Evolutionary conservation across 768 basidiomycete genomes (phyloP).

Genomic region (Tylopilus felleus): DNA sequence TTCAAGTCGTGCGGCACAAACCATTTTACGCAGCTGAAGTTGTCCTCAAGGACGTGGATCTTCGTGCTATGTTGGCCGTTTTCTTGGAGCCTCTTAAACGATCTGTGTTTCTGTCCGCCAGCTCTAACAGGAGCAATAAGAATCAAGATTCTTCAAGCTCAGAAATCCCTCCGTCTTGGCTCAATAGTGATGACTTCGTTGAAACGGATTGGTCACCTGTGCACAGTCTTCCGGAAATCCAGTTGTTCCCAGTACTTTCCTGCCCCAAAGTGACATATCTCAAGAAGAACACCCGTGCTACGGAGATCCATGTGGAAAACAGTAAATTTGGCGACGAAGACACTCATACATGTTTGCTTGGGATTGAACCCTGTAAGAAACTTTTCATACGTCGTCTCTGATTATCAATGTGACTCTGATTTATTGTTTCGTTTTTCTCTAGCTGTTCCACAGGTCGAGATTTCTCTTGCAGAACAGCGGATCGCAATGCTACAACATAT

Average conservation of each 20-base stretch:
- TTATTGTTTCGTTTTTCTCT: background rate
- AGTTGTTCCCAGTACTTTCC: conserved; percentile 66
- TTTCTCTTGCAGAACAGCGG: conserved; percentile 53
- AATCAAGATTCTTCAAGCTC: conserved; percentile 25
- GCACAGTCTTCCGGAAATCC: conserved; percentile 51
- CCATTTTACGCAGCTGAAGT: conserved; percentile 88
- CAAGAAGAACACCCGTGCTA: conserved; percentile 50
- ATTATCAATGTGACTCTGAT: background rate
- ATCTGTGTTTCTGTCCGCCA: conserved; percentile 45
- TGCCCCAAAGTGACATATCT: conserved; percentile 86
- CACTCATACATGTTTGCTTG: conserved; percentile 79
- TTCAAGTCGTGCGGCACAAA: conserved; percentile 66
- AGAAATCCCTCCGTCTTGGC: conserved; percentile 57
- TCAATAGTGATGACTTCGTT: conserved; percentile 77
- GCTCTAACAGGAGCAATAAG: conserved; percentile 44
- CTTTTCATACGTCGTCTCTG: conserved; percentile 2
- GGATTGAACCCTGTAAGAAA: conserved; percentile 61
- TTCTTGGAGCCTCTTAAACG: conserved; percentile 74
- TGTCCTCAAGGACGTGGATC: conserved; percentile 68
- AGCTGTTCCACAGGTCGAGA: conserved; percentile 68
- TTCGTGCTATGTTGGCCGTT: conserved; percentile 73
- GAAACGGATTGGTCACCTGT: conserved; percentile 67
- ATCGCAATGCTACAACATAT: conserved; percentile 44
- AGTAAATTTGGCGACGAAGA: conserved; percentile 87
- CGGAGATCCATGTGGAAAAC: conserved; percentile 39